A percentile compares a stretch with the other conserved stretches of the same genome.
These are phyloP conservation scores for Hymenoscyphus scutula DNA, from an alignment of 2,329 filamentous ascomycete genomes.

Conservation along the genomic window DNA sequence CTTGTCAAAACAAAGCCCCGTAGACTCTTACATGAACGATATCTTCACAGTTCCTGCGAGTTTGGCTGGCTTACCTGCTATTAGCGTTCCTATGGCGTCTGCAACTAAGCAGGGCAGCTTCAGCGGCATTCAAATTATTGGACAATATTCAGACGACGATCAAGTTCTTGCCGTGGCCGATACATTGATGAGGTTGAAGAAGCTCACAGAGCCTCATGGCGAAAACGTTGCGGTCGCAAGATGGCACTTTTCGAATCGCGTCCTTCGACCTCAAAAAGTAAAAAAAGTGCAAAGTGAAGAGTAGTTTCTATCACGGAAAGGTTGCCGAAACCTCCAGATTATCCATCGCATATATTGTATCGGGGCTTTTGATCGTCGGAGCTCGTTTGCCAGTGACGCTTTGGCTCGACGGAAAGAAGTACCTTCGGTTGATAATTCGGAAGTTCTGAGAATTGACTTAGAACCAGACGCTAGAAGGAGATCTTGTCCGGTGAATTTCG, in stretches of 20 bases:
- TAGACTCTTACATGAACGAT: constrained; percentile 89
- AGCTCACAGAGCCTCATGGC: not conserved
- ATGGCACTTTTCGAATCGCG: too few species aligned
- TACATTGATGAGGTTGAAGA: not conserved
- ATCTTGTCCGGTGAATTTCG: too few species aligned
- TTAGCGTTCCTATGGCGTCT: constrained; percentile 70
- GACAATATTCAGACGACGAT: constrained; percentile 76
- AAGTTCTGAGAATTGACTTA: not conserved
- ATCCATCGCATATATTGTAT: too few species aligned
- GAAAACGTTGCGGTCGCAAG: too few species aligned
- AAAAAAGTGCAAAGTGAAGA: too few species aligned
- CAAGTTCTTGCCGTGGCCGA: constrained; percentile 58
- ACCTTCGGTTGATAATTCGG: not conserved
- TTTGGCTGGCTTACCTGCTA: constrained; percentile 82
- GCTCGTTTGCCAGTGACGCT: not conserved
- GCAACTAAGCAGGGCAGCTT: constrained; percentile 33
- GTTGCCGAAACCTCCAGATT: too few species aligned
- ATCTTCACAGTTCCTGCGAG: constrained; percentile 95
- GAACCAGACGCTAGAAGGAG: too few species aligned
- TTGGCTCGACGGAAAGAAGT: not conserved
- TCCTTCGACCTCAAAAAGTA: too few species aligned
- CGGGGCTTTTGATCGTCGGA: too few species aligned
- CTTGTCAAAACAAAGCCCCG: constrained; percentile 50
- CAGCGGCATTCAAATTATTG: constrained; percentile 70
- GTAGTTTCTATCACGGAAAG: too few species aligned